Evolutionary conservation across 108 stramenopile species (phyloP).

Genomic region (Cyclotella kingstonii): DNA sequence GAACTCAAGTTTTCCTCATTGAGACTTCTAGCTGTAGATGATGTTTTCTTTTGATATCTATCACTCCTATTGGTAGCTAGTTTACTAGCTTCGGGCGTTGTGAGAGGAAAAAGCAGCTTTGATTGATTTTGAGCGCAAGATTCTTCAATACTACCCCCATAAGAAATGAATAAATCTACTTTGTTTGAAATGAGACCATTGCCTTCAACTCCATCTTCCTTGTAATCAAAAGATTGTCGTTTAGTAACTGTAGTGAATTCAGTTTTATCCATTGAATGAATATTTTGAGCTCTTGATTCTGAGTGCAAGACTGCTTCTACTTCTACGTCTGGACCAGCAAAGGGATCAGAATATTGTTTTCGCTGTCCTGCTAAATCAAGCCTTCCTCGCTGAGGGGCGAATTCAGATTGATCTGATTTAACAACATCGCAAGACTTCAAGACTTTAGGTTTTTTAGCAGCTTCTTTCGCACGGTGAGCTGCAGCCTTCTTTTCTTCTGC

Average conservation of each 20-base stretch:
- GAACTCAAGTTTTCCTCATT: no score
- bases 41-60: no score
- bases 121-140: no score
- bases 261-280: background rate
- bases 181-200: no score
- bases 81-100: no score
- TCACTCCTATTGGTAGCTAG: no score
- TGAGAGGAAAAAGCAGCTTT: no score
- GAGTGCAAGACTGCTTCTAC: background rate
- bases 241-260: background rate
- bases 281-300: background rate
- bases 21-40: no score
- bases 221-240: background rate
- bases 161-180: no score
- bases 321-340: background rate
- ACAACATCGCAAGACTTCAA: background rate
- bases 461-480: constrained; percentile 40
- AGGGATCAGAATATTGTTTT: constrained; percentile 25
- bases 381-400: constrained; percentile 3
- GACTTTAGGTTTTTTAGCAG: constrained; percentile 8
- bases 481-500: constrained; percentile 47
- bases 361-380: constrained; percentile 35
- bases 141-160: no score
- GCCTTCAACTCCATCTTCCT: no score
- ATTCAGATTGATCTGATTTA: background rate